phyloP scores from a whole-genome alignment of 2,329 filamentous ascomycete species.

The Fusarium phyllophilum region DNA sequence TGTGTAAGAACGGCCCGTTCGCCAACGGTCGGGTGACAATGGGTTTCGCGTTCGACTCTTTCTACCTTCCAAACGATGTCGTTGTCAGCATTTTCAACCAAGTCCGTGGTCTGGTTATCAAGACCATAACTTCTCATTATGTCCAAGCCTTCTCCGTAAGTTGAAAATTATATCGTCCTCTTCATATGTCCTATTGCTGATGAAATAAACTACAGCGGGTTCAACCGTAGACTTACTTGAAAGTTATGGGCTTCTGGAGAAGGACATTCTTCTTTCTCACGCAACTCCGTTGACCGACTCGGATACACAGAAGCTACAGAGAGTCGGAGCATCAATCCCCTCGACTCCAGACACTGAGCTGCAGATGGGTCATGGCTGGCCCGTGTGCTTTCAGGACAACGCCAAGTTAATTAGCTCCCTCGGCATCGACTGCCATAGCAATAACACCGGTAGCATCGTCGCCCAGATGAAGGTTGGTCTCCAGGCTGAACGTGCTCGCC shows the following conservation, averaged over 20 bases:
- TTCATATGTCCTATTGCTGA: fast-evolving
- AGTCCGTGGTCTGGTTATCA: not conserved
- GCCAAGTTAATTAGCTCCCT: constrained; percentile 2
- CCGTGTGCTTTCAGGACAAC: constrained; percentile 10
- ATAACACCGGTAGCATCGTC: not conserved
- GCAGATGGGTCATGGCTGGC: constrained; percentile 15
- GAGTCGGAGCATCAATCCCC: not conserved
- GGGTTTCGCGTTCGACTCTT: constrained; percentile 15
- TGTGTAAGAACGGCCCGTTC: not conserved
- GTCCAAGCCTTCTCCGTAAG: not conserved
- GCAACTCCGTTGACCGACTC: constrained; percentile 3
- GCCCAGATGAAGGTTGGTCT: constrained; percentile 6
- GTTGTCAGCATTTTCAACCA: not conserved
- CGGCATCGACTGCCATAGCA: constrained; percentile 7
- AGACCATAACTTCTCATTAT: constrained; percentile 15
- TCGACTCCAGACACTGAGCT: constrained; percentile 10
- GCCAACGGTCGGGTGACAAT: not conserved
- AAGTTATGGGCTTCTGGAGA: not conserved
- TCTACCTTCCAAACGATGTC: constrained; percentile 8
- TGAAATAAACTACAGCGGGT: not conserved
- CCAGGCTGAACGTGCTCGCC: constrained; percentile 4
- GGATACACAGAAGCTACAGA: not conserved
- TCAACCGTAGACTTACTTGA: not conserved
- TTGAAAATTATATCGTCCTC: fast-evolving
- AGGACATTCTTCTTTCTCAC: constrained; percentile 13